Percentiles rank a stretch among this genome's conserved stretches.
These are phyloP conservation scores for Tylopilus intermedius DNA, from an alignment of 768 basidiomycete genomes.

Conservation along the genomic window DNA sequence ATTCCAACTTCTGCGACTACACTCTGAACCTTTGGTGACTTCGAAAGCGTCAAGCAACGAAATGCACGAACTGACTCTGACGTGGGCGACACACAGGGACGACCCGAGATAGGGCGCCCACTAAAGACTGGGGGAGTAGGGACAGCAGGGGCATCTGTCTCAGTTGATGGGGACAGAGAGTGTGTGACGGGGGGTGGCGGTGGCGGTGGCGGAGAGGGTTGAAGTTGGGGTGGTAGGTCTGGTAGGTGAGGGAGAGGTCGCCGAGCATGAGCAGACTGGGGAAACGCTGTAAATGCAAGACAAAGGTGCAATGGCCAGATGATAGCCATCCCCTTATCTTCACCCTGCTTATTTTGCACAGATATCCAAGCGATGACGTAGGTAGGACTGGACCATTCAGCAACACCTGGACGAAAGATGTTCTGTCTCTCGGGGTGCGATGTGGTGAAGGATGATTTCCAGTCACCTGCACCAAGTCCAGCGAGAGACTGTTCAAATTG, in stretches of 20 bases:
- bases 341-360: conserved; percentile 73
- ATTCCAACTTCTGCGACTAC: conserved; percentile 59
- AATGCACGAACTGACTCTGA: conserved; percentile 40
- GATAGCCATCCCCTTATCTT: conserved; percentile 71
- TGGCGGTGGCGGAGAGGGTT: conserved; percentile 45
- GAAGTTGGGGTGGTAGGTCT: conserved; percentile 58
- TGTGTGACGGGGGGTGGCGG: conserved; percentile 30
- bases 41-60: conserved; percentile 49
- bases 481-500: conserved; percentile 61
- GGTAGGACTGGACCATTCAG: conserved; percentile 16
- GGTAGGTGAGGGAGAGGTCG: conserved; percentile 53
- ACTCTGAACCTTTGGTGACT: conserved; percentile 44
- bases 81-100: conserved; percentile 32
- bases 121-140: conserved; percentile 10
- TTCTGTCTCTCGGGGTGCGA: conserved; percentile 20
- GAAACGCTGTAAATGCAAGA: conserved; percentile 37
- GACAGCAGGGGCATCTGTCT: background rate
- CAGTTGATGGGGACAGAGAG: conserved; percentile 18
- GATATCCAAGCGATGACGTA: conserved; percentile 71
- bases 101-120: conserved; percentile 30
- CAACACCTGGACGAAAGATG: conserved; percentile 17
- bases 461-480: conserved; percentile 58
- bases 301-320: conserved; percentile 69
- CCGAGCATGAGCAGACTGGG: conserved; percentile 35
- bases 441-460: conserved; percentile 29